Evolutionary conservation across 805 yeast species (phyloP), one percentile per base, ranked within the genome.

Genomic region (Starmerella etchellsii): DNA sequence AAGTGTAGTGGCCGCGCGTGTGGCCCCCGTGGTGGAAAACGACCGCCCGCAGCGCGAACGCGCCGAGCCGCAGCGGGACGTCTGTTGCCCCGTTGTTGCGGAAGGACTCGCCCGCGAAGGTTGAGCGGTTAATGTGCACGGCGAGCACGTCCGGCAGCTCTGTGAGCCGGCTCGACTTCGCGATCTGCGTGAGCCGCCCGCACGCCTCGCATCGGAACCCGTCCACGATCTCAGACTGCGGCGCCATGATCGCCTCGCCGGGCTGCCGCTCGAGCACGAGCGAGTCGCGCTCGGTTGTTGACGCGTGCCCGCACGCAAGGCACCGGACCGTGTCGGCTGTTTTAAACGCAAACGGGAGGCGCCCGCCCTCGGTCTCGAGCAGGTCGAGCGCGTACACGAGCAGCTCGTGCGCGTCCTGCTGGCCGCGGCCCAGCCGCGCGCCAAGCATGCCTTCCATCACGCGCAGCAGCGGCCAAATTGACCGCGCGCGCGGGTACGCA

Each of bases 401-500:
- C 48, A 91, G 67, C 54, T 88, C 98, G 53, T 91, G 96, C 0
- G 97, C 95, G 62, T 88, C 98, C 54, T 88, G 94, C 58, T 91
- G 98, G 34, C 73, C 73, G 27, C 80, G 64, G 2, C 94, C 77
- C 22, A 91, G 77, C 48, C 73, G 74, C 3, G 87, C 76, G 41
- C 76, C 71, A 61, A 78, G 81, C 14, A 81, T 76, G 9, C 58
- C 59, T 54, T 88, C 97, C 37, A 91, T 61, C 10, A 74, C 77
- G 39, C 70, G 78, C 16, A 88, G 62, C 36, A 87, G 70, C 1
- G 82, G 78, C 87, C 94, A 79, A 1, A 83, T 85, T 0, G 4
- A 77, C 61, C 8, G 76, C 68, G 40, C 71, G 66, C 1, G 76
- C 59, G 1, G 70, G 53, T 37, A 67, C 20, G 75, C 68, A 1